Conservation (phyloP, 169 alveolate species). For the Eimeria sp. region DNA sequence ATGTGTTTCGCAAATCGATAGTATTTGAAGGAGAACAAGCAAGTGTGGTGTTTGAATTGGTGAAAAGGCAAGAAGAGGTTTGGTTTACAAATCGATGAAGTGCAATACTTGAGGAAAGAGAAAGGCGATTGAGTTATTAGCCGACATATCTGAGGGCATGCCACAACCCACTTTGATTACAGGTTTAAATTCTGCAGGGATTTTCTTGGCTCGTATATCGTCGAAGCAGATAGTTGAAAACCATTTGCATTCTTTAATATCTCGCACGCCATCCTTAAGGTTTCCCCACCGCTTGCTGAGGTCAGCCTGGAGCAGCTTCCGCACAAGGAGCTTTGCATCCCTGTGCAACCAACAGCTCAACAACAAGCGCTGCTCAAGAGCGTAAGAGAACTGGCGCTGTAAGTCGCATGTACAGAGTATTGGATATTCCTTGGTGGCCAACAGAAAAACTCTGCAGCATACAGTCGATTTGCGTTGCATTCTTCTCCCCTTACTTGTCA, state of each 20-base stretch:
- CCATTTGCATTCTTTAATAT: slow-evolving; percentile 96
- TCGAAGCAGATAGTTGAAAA: slow-evolving; percentile 79
- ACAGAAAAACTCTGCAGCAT: neutral
- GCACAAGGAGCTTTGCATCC: slow-evolving; percentile 89
- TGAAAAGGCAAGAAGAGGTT: neutral
- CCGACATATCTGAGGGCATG: neutral
- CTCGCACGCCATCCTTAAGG: slow-evolving; percentile 97
- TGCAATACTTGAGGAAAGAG: neutral
- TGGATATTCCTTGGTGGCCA: neutral
- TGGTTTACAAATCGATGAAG: neutral
- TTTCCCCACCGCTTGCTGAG: slow-evolving; percentile 97
- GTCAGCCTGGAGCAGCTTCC: slow-evolving; percentile 96
- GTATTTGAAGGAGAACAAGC: neutral
- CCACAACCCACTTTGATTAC: slow-evolving; percentile 65
- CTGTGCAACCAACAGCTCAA: slow-evolving; percentile 35
- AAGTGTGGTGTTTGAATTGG: neutral
- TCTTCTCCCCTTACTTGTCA: slow-evolving; percentile 77
- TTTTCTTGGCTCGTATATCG: slow-evolving; percentile 68
- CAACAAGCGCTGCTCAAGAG: neutral
- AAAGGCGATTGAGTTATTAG: neutral
- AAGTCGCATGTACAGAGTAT: neutral
- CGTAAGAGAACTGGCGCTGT: neutral
- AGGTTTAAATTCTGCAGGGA: slow-evolving; percentile 79
- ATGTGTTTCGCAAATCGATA: neutral
- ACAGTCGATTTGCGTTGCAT: neutral